Evolutionary conservation across 2,329 filamentous ascomycete species (phyloP).

Genomic region (Ceratocystis harringtonii): DNA sequence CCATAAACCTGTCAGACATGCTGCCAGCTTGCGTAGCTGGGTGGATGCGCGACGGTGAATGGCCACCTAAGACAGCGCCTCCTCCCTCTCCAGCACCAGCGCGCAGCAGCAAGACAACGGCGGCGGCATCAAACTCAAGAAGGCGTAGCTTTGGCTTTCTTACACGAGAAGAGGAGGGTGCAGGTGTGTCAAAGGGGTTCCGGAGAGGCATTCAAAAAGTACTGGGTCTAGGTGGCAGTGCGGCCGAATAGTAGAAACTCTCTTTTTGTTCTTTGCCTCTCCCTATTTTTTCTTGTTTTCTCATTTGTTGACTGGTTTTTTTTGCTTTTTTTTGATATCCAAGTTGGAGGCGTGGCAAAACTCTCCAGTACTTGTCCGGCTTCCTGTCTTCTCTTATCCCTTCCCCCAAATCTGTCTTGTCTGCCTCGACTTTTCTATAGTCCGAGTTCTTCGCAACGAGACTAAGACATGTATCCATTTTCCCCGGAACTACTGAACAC

Average conservation of each 20-base stretch:
- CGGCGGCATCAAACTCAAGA: conserved; percentile 22
- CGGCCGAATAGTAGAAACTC: background rate
- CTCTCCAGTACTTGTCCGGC: background rate
- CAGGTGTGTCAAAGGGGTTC: conserved; percentile 21
- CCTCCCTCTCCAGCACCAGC: conserved; percentile 29
- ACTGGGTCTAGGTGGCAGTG: conserved; percentile 13
- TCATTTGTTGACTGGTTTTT: background rate
- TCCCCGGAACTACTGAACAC: background rate
- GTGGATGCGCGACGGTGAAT: conserved; percentile 88
- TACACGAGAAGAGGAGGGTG: conserved; percentile 27
- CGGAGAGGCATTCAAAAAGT: conserved; percentile 33
- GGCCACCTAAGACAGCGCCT: conserved; percentile 54
- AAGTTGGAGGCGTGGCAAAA: background rate
- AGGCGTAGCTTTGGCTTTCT: conserved; percentile 36
- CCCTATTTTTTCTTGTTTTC: background rate
- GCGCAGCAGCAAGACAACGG: conserved; percentile 29
- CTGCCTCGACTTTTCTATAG: background rate
- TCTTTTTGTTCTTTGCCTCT: background rate
- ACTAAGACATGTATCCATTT: background rate
- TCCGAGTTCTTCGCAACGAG: background rate
- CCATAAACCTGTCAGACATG: conserved; percentile 75
- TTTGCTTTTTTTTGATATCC: conserved; percentile 6
- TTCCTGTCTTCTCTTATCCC: background rate
- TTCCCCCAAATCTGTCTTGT: background rate
- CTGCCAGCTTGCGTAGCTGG: conserved; percentile 68